phyloP scores from a whole-genome alignment of 208 protist genomes.

The Trypanosoma platydactyli region DNA sequence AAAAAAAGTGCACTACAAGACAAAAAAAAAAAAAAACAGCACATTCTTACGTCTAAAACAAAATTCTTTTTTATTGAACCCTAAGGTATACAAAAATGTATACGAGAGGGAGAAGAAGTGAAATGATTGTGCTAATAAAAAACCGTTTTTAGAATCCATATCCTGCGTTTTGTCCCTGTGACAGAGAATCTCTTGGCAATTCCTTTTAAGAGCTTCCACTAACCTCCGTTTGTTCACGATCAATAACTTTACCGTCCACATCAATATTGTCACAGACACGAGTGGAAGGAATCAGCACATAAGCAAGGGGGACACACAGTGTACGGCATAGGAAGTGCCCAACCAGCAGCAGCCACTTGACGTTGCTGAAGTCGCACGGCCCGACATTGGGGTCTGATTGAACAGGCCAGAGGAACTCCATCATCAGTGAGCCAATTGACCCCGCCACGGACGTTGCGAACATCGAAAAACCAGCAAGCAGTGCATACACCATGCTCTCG shows the following conservation, averaged over 20 bases:
- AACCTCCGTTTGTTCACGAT: slow-evolving; percentile 2
- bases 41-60: too few relatives aligned
- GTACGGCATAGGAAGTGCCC: slow-evolving; percentile 55
- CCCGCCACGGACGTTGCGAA: slow-evolving; percentile 53
- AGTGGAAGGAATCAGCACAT: slow-evolving; percentile 56
- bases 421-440: slow-evolving; percentile 50
- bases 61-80: too few relatives aligned
- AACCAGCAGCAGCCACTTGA: slow-evolving; percentile 57
- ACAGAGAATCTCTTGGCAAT: too few relatives aligned
- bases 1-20: too few relatives aligned
- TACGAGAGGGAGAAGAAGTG: slow-evolving; percentile 14
- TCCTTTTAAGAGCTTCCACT: too few relatives aligned
- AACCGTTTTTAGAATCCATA: too few relatives aligned
- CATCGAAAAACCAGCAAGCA: slow-evolving; percentile 82
- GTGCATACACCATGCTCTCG: slow-evolving; percentile 80
- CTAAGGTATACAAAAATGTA: too few relatives aligned
- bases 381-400: slow-evolving; percentile 8
- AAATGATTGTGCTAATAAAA: slow-evolving; percentile 16
- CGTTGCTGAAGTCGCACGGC: slow-evolving; percentile 72
- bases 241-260: slow-evolving; percentile 40
- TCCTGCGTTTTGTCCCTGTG: too few relatives aligned
- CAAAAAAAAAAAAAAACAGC: slow-evolving; percentile 1
- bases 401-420: slow-evolving; percentile 59
- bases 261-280: slow-evolving; percentile 65
- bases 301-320: slow-evolving; percentile 53